These are phyloP conservation scores for Anthostomella pinea DNA, from an alignment of 2,329 filamentous ascomycete species.

Conservation along the genomic window DNA sequence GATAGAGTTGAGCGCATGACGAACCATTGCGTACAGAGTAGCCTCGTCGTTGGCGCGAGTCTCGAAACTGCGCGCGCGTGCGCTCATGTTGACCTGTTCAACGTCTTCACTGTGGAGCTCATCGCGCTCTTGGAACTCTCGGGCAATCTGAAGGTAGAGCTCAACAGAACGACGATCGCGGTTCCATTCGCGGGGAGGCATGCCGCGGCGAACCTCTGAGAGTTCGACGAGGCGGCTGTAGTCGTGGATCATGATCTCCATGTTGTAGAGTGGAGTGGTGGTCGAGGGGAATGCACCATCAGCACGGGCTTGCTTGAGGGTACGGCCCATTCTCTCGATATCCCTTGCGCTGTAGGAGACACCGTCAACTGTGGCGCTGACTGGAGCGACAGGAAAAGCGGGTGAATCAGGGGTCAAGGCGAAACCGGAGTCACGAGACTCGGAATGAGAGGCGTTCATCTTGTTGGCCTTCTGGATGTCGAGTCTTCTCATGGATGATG, in stretches of 20 bases:
- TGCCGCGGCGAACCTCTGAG: conserved; percentile 21
- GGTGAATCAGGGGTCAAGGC: background rate
- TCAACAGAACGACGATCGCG: conserved; percentile 4
- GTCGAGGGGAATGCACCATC: conserved; percentile 34
- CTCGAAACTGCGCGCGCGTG: conserved; percentile 24
- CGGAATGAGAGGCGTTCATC: no score
- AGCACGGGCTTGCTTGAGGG: conserved; percentile 31
- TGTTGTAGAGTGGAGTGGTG: conserved; percentile 24
- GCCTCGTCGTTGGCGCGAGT: conserved; percentile 24
- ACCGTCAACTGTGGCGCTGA: conserved; percentile 6
- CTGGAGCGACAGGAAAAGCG: background rate
- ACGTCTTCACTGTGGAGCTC: conserved; percentile 19
- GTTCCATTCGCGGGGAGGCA: conserved; percentile 17
- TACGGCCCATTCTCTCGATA: conserved; percentile 31
- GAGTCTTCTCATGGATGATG: no score
- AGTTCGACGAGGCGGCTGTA: conserved; percentile 31
- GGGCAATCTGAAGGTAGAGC: conserved; percentile 33
- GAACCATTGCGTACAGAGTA: conserved; percentile 25
- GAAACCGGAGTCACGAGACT: background rate
- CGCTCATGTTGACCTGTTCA: conserved; percentile 19
- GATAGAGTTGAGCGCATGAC: conserved; percentile 26
- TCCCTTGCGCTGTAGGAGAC: conserved; percentile 8
- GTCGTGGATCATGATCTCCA: conserved; percentile 30
- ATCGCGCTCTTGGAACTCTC: conserved; percentile 37
- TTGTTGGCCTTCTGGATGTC: no score